Evolutionary conservation across 1,284 basidiomycete species (phyloP).

Genomic region (Trametes versicolor): DNA sequence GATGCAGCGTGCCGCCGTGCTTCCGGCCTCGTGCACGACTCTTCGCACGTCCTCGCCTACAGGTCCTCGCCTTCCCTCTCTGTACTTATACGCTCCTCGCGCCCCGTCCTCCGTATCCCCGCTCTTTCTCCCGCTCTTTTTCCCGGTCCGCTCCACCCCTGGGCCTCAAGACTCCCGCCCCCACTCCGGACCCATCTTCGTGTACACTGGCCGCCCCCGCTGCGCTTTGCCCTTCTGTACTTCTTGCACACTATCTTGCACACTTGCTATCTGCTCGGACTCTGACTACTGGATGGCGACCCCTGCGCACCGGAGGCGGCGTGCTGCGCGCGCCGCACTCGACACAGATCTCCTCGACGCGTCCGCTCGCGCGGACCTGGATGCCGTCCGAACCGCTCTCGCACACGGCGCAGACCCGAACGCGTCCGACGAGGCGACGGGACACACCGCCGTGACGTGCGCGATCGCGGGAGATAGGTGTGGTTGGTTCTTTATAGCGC

Average conservation of each 20-base stretch:
- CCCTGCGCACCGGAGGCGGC: constrained; percentile 20
- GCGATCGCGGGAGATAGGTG: constrained; percentile 77
- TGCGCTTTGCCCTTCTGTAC: constrained; percentile 2
- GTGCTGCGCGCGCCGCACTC: constrained; percentile 30
- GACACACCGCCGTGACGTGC: constrained; percentile 70
- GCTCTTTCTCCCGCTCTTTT: constrained; percentile 29
- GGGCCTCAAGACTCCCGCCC: not conserved
- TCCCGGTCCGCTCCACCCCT: constrained; percentile 21
- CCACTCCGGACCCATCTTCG: constrained; percentile 2
- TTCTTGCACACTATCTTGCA: constrained; percentile 6
- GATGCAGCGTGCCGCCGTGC: constrained; percentile 32
- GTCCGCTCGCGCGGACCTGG: constrained; percentile 64
- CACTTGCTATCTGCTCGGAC: not conserved
- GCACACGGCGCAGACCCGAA: constrained; percentile 73
- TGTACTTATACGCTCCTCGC: constrained; percentile 31
- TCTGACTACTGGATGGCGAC: constrained; percentile 31
- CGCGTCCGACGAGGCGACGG: constrained; percentile 59
- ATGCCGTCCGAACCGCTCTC: constrained; percentile 62
- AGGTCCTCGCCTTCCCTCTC: constrained; percentile 5
- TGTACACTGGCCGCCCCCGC: constrained; percentile 1
- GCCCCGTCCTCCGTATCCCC: constrained; percentile 24
- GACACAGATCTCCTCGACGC: constrained; percentile 57
- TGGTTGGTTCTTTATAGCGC: constrained; percentile 28
- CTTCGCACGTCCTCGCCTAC: constrained; percentile 23
- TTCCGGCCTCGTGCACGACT: constrained; percentile 30